These are phyloP conservation scores for Avicennia marina DNA, from an alignment of 257 asterid species.

Conservation along the genomic window DNA sequence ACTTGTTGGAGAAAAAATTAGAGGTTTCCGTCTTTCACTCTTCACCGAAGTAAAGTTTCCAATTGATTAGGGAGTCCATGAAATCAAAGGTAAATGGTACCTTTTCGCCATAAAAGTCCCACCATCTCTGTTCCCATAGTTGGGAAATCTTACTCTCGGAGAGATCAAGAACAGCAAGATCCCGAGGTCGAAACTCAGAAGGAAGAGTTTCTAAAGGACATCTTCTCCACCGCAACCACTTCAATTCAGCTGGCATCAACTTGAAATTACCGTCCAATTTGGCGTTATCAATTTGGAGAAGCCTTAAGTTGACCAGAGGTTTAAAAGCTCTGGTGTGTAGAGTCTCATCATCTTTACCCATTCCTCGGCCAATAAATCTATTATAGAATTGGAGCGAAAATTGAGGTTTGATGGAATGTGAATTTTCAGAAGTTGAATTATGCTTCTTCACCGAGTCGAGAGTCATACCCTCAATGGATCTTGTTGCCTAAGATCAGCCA, in stretches of 20 bases:
- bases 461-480: conserved; percentile 28
- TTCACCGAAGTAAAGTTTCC: neutral
- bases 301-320: conserved; percentile 25
- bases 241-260: conserved; percentile 24
- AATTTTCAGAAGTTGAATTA: neutral
- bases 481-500: conserved; percentile 23
- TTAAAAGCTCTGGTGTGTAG: conserved; percentile 19
- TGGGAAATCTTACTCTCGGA: conserved; percentile 21
- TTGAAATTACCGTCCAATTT: conserved; percentile 27
- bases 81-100: conserved; percentile 5
- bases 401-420: neutral
- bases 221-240: conserved; percentile 31
- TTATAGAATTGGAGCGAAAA: neutral
- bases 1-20: neutral
- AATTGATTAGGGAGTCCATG: neutral
- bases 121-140: conserved; percentile 14
- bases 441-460: conserved; percentile 19
- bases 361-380: neutral
- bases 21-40: neutral
- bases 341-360: conserved; percentile 1
- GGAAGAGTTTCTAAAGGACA: conserved; percentile 22
- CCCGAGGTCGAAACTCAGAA: conserved; percentile 17
- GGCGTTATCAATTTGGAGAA: conserved; percentile 26
- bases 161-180: conserved; percentile 30
- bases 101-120: conserved; percentile 16